Conservation (phyloP, 1,284 basidiomycete species). For the Ustilago sp. region DNA sequence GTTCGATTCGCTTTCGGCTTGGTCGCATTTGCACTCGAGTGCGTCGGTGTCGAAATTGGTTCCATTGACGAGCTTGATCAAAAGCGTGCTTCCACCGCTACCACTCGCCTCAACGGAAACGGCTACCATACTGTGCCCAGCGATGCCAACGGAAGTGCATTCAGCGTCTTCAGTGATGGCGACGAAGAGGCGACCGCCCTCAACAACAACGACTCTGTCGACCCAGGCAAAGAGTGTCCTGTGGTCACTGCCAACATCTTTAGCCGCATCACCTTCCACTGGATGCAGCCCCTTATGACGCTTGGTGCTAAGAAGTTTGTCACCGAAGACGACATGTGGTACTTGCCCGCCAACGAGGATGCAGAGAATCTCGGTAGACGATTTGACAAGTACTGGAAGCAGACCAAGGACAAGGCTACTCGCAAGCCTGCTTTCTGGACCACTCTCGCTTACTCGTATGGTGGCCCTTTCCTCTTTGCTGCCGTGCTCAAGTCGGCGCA, state of each 20-base stretch:
- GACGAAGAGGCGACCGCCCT: slow-evolving; percentile 66
- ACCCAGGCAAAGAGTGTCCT: slow-evolving; percentile 74
- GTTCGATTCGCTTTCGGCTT: slow-evolving; percentile 52
- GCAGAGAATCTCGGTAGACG: slow-evolving; percentile 75
- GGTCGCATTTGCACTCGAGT: slow-evolving; percentile 59
- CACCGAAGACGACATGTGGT: slow-evolving; percentile 84
- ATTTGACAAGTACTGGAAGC: slow-evolving; percentile 77
- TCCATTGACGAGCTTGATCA: slow-evolving; percentile 16
- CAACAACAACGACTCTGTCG: slow-evolving; percentile 74
- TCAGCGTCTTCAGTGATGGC: slow-evolving; percentile 50
- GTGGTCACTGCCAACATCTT: slow-evolving; percentile 74
- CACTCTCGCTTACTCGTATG: slow-evolving; percentile 72
- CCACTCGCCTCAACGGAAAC: slow-evolving; percentile 19
- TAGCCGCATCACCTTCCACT: slow-evolving; percentile 75
- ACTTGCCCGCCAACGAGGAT: slow-evolving; percentile 75
- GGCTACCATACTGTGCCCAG: slow-evolving; percentile 30
- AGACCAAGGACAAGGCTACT: slow-evolving; percentile 78
- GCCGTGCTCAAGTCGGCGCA: slow-evolving; percentile 58
- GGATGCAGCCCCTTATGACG: slow-evolving; percentile 80
- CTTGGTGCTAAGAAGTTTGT: slow-evolving; percentile 81
- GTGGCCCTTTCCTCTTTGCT: slow-evolving; percentile 74
- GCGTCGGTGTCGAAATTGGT: slow-evolving; percentile 58
- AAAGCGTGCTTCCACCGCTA: slow-evolving; percentile 7
- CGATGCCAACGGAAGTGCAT: slow-evolving; percentile 41
- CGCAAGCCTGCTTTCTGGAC: slow-evolving; percentile 76